Percentiles rank a stretch among this genome's conserved stretches.
Conservation (phyloP, 108 stramenopile species). For the Epipyxis sp. region DNA sequence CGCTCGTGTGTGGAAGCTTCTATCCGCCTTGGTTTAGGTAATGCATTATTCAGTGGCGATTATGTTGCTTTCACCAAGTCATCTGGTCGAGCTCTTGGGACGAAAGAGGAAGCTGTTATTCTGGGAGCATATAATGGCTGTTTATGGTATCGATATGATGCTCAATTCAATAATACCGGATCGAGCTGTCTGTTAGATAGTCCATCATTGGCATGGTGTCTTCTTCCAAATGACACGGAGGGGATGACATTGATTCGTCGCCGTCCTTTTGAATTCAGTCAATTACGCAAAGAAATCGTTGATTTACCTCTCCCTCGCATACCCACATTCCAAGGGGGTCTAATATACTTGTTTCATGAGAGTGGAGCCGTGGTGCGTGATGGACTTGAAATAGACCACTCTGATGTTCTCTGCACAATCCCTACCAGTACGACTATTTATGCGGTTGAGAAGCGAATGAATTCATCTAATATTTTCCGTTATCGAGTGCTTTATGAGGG, state of each 20-base stretch:
- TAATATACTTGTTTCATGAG: conserved; percentile 10
- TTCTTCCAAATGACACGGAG: conserved; percentile 61
- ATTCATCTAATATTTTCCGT: conserved; percentile 77
- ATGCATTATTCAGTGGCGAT: conserved; percentile 76
- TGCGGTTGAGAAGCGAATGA: conserved; percentile 71
- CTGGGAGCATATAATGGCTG: conserved; percentile 73
- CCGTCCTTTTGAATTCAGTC: conserved; percentile 52
- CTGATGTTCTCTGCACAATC: conserved; percentile 26
- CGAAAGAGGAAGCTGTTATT: conserved; percentile 80
- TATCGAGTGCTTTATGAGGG: conserved; percentile 61
- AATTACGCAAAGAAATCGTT: conserved; percentile 56
- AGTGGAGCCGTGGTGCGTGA: conserved; percentile 37
- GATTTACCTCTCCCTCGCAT: conserved; percentile 2
- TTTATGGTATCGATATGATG: conserved; percentile 76
- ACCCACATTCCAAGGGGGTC: conserved; percentile 31
- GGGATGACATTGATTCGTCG: conserved; percentile 63
- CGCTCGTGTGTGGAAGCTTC: conserved; percentile 72
- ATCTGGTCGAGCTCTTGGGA: conserved; percentile 73
- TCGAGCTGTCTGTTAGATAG: conserved; percentile 66
- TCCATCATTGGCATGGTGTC: conserved; percentile 36
- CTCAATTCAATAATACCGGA: conserved; percentile 73
- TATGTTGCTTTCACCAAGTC: conserved; percentile 69
- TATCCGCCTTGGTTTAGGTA: conserved; percentile 66
- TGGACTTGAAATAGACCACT: conserved; percentile 37
- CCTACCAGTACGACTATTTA: conserved; percentile 19